Evolutionary conservation across 768 basidiomycete genomes (phyloP).

Genomic region (Coprinellus aureogranulatus): DNA sequence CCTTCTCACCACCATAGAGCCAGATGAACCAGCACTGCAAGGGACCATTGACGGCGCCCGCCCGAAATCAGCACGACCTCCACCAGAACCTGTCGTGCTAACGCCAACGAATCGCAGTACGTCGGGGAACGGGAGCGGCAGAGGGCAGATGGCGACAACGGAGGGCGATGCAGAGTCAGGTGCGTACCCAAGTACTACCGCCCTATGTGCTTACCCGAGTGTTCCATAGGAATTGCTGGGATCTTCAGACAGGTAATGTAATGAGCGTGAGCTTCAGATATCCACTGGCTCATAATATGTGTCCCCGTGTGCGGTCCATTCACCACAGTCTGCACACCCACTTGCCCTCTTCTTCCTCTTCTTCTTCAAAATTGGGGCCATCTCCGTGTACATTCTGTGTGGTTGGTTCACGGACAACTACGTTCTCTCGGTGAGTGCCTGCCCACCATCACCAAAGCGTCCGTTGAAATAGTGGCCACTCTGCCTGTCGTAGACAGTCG

Average conservation of each 20-base stretch:
- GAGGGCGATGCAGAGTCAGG: constrained; percentile 76
- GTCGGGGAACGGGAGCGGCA: constrained; percentile 15
- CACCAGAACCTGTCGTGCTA: constrained; percentile 49
- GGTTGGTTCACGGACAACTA: constrained; percentile 89
- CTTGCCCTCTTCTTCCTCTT: constrained; percentile 84
- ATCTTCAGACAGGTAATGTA: constrained; percentile 69
- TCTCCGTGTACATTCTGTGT: constrained; percentile 89
- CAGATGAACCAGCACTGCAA: constrained; percentile 61
- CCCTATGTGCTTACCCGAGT: too few relatives aligned
- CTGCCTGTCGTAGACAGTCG: constrained; percentile 55
- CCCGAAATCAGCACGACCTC: constrained; percentile 15
- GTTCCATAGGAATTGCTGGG: constrained; percentile 67
- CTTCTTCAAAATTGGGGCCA: constrained; percentile 84
- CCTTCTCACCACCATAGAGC: constrained; percentile 79
- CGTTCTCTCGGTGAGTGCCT: constrained; percentile 76
- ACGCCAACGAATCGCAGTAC: constrained; percentile 49
- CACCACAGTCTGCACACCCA: constrained; percentile 73
- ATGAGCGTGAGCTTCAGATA: too few relatives aligned
- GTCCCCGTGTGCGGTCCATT: constrained; percentile 13
- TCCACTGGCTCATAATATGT: too few relatives aligned
- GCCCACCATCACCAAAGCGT: neutral
- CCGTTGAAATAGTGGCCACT: neutral
- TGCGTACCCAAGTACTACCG: too few relatives aligned
- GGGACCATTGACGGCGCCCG: constrained; percentile 34
- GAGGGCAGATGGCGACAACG: constrained; percentile 48